Evolutionary conservation across 768 basidiomycete species (phyloP), one percentile per base, ranked within the genome.

Genomic region (Agaricus blazei): DNA sequence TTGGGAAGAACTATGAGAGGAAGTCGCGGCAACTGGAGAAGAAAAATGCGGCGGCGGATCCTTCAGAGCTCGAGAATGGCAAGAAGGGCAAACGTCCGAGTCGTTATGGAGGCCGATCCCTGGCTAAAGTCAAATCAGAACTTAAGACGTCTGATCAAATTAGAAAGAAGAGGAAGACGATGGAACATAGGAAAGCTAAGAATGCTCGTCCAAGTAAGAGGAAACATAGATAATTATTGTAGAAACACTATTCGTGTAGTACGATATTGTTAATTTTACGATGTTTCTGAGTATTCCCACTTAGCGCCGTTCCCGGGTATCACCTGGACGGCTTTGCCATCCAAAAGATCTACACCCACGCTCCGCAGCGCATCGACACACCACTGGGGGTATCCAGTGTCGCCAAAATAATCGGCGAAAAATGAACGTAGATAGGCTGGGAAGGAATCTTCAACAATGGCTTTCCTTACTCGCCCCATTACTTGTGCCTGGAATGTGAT

Each of bases 91-190:
- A 68, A 38, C 77, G 72, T 60, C 66, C 72, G 56, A 71, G 76
- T 58, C 76, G 85, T 50, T 76, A 79, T 61, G 77, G 79, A 24
- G 81, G 79, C 34, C 91, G 87, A 70, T 66, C 83, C 1, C 60
- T 83, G 54, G 78, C 78, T 8, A 80, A 76, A 54, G 83, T 90
- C 59, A 93, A 85, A 68, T 86, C 72, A 44, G 93, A 95, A 70
- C 83, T 97, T 69, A 93, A 90, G 74, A 87, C 83, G 0, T 84
- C 82, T 27, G 90, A 93, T 48, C 90, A 95, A 66, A 94, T 98
- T 58, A 81, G 90, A 59, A 94, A 87, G 65, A 73, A 78, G 31
- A 79, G 94, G 58, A 83, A 83, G 63, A 49, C 77, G 19, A 63
- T 73, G 64, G 89, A 92, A 62, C 83, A 79, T 60, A 81, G 79